These are phyloP conservation scores for Arthromyces matolae DNA, from an alignment of 768 basidiomycete genomes.

Conservation along the genomic window DNA sequence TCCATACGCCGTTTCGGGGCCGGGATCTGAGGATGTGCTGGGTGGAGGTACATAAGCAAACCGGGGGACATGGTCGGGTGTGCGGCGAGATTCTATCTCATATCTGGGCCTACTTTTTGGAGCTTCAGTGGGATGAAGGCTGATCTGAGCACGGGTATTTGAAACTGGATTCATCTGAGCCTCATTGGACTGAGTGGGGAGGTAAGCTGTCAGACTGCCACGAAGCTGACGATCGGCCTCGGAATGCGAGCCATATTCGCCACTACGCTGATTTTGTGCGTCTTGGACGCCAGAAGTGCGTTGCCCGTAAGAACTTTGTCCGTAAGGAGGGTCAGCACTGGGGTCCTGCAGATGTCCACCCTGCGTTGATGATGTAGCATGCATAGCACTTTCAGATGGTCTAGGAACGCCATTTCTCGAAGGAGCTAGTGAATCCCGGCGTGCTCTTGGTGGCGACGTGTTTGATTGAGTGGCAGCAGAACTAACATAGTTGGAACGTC, in stretches of 20 bases:
- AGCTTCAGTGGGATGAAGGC: background rate
- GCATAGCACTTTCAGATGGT: background rate
- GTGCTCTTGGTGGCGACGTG: background rate
- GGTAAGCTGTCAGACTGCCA: background rate
- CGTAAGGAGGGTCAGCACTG: background rate
- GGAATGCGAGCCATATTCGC: background rate
- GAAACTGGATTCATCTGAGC: background rate
- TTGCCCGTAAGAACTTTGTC: constrained; percentile 1
- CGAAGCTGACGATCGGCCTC: background rate
- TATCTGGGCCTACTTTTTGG: background rate
- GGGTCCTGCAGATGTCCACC: background rate
- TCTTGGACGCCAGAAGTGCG: background rate
- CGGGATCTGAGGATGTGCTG: constrained; percentile 3
- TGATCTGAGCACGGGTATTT: background rate
- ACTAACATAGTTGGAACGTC: background rate
- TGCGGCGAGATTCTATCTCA: background rate
- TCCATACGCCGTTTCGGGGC: constrained; percentile 1
- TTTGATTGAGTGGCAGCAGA: constrained; percentile 1
- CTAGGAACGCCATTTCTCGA: background rate
- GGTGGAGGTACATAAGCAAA: background rate
- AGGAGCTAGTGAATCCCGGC: constrained; percentile 6
- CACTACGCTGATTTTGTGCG: background rate
- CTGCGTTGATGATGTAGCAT: background rate
- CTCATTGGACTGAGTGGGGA: background rate
- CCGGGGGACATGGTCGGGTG: background rate